Conservation (phyloP, 2,329 filamentous ascomycete genomes). For the Pseudocercospora vitis region DNA sequence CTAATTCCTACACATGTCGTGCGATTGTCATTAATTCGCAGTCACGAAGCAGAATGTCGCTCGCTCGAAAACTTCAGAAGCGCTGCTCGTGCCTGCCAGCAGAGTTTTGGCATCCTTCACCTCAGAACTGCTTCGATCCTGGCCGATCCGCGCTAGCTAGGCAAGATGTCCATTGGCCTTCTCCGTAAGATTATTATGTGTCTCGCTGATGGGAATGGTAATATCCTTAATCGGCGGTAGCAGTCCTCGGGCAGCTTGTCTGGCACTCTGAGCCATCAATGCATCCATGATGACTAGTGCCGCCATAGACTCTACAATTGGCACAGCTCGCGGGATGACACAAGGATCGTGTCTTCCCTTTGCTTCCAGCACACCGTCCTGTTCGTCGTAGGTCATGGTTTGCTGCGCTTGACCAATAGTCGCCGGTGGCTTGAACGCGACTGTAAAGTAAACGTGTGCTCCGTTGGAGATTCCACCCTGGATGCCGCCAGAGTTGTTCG, state of each 20-base stretch:
- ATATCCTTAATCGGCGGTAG: slow-evolving; percentile 43
- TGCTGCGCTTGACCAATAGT: slow-evolving; percentile 88
- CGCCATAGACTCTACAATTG: slow-evolving; percentile 90
- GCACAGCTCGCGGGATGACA: slow-evolving; percentile 81
- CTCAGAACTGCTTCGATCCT: too few species aligned
- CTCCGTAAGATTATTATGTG: slow-evolving; percentile 28
- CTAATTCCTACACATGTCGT: too few species aligned
- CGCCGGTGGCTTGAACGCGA: slow-evolving; percentile 91
- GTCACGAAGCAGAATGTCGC: neutral
- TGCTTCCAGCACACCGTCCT: slow-evolving; percentile 75
- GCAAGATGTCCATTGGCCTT: slow-evolving; percentile 24
- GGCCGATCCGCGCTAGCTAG: neutral
- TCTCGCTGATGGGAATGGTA: slow-evolving; percentile 29
- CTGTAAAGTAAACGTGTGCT: slow-evolving; percentile 88
- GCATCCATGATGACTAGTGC: slow-evolving; percentile 84
- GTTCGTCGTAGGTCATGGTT: slow-evolving; percentile 76
- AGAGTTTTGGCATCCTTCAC: too few species aligned
- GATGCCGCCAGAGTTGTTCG: slow-evolving; percentile 92
- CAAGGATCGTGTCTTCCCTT: slow-evolving; percentile 95
- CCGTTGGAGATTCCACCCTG: slow-evolving; percentile 96
- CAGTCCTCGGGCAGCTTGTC: slow-evolving; percentile 51
- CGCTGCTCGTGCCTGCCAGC: too few species aligned
- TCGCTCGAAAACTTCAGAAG: too few species aligned
- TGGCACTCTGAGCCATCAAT: slow-evolving; percentile 74
- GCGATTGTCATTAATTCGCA: too few species aligned